A percentile compares a stretch with the other conserved stretches of the same genome.
phyloP scores from a whole-genome alignment of 306 rosid species.

The Echinosophora koreensis region DNA sequence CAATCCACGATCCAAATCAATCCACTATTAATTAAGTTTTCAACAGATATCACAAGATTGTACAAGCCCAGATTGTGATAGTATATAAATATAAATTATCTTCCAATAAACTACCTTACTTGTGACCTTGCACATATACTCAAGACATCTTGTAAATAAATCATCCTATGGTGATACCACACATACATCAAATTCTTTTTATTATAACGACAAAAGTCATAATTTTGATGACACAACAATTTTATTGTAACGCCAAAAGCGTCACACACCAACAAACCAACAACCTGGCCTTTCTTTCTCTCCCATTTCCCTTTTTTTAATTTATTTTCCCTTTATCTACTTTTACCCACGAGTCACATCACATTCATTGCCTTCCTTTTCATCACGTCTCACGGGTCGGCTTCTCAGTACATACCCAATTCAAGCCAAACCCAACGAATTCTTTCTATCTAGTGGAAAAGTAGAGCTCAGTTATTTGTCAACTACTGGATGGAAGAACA shows the following conservation, averaged over 20 bases:
- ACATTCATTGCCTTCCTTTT: slow-evolving; percentile 2
- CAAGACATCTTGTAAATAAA: slow-evolving; percentile 8
- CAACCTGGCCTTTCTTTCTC: background rate
- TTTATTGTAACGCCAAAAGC: background rate
- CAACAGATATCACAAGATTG: background rate
- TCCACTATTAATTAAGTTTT: background rate
- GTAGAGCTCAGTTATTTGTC: slow-evolving; percentile 29
- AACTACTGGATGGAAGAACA: slow-evolving; percentile 29
- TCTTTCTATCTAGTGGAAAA: background rate
- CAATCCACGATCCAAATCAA: background rate
- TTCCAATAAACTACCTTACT: background rate
- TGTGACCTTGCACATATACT: background rate
- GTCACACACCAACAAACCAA: background rate
- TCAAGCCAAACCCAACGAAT: slow-evolving; percentile 32
- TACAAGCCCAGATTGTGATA: background rate
- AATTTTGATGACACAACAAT: background rate
- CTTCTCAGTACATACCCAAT: slow-evolving; percentile 23
- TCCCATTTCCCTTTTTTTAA: background rate
- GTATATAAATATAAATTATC: background rate
- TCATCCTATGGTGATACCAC: background rate
- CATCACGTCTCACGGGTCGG: slow-evolving; percentile 29
- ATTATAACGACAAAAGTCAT: background rate
- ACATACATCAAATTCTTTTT: background rate
- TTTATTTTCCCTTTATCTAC: slow-evolving; percentile 1
- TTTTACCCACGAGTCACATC: slow-evolving; percentile 14